phyloP scores from a whole-genome alignment of 768 basidiomycete genomes.

The Panaeolus papilionaceus region DNA sequence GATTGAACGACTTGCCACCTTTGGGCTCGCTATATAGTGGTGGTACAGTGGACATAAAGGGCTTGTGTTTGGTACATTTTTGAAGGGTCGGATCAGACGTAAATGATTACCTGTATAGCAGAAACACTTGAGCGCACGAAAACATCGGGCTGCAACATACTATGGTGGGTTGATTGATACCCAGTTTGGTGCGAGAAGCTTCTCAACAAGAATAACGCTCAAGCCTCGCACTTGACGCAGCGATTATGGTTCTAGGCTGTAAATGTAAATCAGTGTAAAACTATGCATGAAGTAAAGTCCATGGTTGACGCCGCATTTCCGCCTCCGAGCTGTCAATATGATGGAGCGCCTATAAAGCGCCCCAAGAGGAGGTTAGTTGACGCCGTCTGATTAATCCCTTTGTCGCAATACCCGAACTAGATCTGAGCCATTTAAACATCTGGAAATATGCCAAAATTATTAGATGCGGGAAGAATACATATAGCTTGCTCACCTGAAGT shows the following conservation, averaged over 20 bases:
- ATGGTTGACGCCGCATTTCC: background rate
- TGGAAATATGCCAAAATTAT: background rate
- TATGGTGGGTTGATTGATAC: background rate
- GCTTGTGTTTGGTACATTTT: background rate
- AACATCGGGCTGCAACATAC: conserved; percentile 4
- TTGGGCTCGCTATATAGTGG: background rate
- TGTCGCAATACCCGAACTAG: background rate
- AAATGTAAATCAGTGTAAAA: background rate
- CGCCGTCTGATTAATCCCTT: background rate
- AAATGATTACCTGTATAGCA: background rate
- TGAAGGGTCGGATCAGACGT: background rate
- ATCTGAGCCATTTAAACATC: background rate
- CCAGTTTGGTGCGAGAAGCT: background rate
- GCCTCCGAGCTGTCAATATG: background rate
- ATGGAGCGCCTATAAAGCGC: background rate
- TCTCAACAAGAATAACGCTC: background rate
- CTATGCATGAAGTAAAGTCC: background rate
- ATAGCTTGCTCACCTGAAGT: background rate
- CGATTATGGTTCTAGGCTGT: background rate
- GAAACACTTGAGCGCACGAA: background rate
- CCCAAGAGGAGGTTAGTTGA: background rate
- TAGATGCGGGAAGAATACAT: background rate
- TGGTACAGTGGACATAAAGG: background rate
- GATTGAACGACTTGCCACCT: background rate
- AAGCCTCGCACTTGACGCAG: background rate